Base-by-base conservation (phyloP, 179 eudicot genomes). In the Dionaea muscipula region DNA sequence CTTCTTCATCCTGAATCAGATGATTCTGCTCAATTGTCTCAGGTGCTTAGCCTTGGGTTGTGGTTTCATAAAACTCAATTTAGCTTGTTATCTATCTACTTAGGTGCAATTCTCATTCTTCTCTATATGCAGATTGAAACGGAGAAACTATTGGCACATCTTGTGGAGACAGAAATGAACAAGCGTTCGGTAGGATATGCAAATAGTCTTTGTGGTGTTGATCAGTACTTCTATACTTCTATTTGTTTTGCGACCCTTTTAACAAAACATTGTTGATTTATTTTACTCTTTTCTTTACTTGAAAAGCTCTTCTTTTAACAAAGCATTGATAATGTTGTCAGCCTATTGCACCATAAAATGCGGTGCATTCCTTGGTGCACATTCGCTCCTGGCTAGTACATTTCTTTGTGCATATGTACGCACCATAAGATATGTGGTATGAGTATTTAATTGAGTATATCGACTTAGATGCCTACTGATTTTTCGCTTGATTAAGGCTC, bases 1-100 rank as follows among this genome's bases (percentile, higher is more conserved):
- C 91, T 91, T 22, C 98, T 91, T 54, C 81, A 80, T 56, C 98
- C 98, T 17, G 98, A 87, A 73, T 91, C 98, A 50, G 98, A 91
- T 72, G 88, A 91, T 68, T 87, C 98, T 43, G 95, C 98, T 47
- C 98, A 91, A 73, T 70, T 87, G 36, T 91, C 98, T 41, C 95
- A 91, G 94, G 98, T 91, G 76, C 64, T 60, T 38, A 22, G 53
- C 26, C 43, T 25, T 56, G 19, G 45, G 59, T 63, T 47, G 26
- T 58, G 37, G 22, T 62, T 14, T 24, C 27, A 26, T 43, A 39
- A 1, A 7, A 46, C 16, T 5, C 27, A 39, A 7, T 19, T 22
- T 23, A 16, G 36, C 45, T 19, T 19, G 10, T 58, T 28, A 8
- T 19, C 23, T 49, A 10, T 11, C 50, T 40, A 13, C 26, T 27